A percentile compares a stretch with the other conserved stretches of the same genome.
phyloP scores from a whole-genome alignment of 2,329 filamentous ascomycete genomes.

The Apiospora marii region DNA sequence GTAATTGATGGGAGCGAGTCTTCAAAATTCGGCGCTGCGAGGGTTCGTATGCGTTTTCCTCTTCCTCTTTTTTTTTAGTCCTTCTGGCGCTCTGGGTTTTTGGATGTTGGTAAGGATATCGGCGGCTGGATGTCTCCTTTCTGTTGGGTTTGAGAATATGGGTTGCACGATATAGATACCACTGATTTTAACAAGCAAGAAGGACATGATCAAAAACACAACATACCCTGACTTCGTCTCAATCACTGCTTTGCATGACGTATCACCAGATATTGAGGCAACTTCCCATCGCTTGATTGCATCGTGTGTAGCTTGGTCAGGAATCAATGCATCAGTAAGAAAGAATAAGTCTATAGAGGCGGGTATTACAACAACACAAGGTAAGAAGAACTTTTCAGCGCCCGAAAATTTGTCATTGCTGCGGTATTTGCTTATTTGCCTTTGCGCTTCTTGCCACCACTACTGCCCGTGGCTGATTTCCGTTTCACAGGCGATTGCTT shows the following conservation, averaged over 20 bases:
- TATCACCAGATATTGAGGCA: background rate
- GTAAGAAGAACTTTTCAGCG: conserved; percentile 27
- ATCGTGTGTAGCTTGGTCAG: background rate
- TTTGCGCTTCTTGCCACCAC: conserved; percentile 42
- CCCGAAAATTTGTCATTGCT: conserved; percentile 23
- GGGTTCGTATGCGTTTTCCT: background rate
- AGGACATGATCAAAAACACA: background rate
- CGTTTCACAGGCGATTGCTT: conserved; percentile 44
- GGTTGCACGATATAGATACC: conserved; percentile 18
- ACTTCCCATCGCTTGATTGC: background rate
- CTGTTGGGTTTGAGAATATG: background rate
- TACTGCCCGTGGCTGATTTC: conserved; percentile 44
- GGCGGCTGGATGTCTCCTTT: background rate
- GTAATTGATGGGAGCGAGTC: background rate
- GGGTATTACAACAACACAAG: conserved; percentile 32
- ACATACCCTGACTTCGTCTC: background rate
- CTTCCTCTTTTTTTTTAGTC: background rate
- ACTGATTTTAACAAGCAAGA: conserved; percentile 4
- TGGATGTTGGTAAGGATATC: background rate
- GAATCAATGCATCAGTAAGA: conserved; percentile 30
- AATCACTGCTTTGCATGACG: background rate
- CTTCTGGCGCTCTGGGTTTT: conserved; percentile 8
- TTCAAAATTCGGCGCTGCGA: background rate
- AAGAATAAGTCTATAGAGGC: conserved; percentile 31
- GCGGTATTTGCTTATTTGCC: conserved; percentile 39